Evolutionary conservation across 1,139 yeast species (phyloP).

Genomic region (Petasospora rhodanensis): DNA sequence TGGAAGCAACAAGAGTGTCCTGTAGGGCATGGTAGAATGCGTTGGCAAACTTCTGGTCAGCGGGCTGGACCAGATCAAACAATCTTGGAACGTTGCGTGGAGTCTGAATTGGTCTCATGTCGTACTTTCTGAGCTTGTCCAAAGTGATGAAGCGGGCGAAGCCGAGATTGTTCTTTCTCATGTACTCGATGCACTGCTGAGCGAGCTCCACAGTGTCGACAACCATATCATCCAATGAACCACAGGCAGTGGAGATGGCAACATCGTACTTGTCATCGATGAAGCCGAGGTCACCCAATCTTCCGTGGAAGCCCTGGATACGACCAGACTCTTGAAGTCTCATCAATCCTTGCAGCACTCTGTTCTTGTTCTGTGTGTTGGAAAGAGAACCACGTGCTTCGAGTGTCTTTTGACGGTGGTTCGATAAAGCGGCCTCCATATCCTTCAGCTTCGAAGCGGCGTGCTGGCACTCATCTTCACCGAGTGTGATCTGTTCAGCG

Average conservation of each 20-base stretch:
- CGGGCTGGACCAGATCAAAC: constrained; percentile 74
- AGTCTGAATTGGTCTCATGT: constrained; percentile 57
- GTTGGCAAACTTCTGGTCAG: constrained; percentile 64
- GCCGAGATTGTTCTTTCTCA: constrained; percentile 81
- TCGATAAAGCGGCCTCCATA: constrained; percentile 50
- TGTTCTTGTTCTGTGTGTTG: constrained; percentile 61
- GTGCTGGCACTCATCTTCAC: constrained; percentile 50
- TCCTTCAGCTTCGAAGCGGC: constrained; percentile 46
- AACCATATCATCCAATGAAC: constrained; percentile 86
- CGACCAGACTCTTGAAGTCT: constrained; percentile 78
- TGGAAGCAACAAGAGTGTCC: constrained; percentile 82
- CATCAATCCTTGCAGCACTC: constrained; percentile 65
- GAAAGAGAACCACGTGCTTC: constrained; percentile 61
- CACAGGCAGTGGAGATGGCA: constrained; percentile 94
- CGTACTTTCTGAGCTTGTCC: constrained; percentile 64
- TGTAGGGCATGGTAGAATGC: constrained; percentile 86
- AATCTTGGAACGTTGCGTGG: constrained; percentile 78
- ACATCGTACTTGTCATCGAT: constrained; percentile 87
- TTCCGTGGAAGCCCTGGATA: constrained; percentile 80
- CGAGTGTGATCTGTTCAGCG: constrained; percentile 49
- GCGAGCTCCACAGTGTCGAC: constrained; percentile 94
- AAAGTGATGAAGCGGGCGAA: constrained; percentile 84
- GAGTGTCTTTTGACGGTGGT: constrained; percentile 55
- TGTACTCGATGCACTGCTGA: constrained; percentile 82
- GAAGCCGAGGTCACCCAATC: constrained; percentile 85